Evolutionary conservation across 73 alveolate species (phyloP).

Genomic region (Tetrahymena malaccensis): DNA sequence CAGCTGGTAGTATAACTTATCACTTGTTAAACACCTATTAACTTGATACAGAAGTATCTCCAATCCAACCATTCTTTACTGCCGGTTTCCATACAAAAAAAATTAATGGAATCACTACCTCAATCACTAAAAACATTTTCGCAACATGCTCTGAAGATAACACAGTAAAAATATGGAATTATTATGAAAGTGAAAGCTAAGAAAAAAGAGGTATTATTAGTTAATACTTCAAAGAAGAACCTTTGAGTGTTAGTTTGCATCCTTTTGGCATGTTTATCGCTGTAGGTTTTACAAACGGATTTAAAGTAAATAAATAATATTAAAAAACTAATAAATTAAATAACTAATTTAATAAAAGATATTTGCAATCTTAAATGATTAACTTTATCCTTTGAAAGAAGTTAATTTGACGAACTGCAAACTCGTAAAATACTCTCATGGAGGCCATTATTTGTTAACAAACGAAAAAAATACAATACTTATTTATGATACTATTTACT

Average conservation of each 20-base stretch:
- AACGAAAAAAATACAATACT: slow-evolving; percentile 19
- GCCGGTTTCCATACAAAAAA: slow-evolving; percentile 42
- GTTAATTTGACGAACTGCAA: slow-evolving; percentile 18
- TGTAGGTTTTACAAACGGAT: slow-evolving; percentile 40
- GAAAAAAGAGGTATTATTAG: slow-evolving; percentile 20
- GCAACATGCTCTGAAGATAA: slow-evolving; percentile 44
- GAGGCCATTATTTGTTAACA: slow-evolving; percentile 30
- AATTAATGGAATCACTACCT: slow-evolving; percentile 23
- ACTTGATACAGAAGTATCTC: slow-evolving; percentile 26
- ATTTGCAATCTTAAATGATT: slow-evolving; percentile 32
- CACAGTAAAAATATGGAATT: slow-evolving; percentile 40
- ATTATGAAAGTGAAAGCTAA: slow-evolving; percentile 20
- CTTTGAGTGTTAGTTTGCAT: slow-evolving; percentile 31
- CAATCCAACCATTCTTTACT: slow-evolving; percentile 29
- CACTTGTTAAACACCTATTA: slow-evolving; percentile 4
- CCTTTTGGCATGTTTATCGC: slow-evolving; percentile 43
- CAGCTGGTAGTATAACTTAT: slow-evolving; percentile 6
- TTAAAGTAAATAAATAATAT: not conserved
- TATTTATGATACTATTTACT: slow-evolving; percentile 27
- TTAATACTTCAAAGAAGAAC: slow-evolving; percentile 39
- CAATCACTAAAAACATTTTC: slow-evolving; percentile 18
- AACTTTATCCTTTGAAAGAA: slow-evolving; percentile 29
- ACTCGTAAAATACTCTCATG: slow-evolving; percentile 32
- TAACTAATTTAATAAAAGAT: not conserved
- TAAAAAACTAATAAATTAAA: too few species aligned